These are phyloP conservation scores for Fusarium sublunatum DNA, from an alignment of 2,329 filamentous ascomycete species.

Conservation along the genomic window DNA sequence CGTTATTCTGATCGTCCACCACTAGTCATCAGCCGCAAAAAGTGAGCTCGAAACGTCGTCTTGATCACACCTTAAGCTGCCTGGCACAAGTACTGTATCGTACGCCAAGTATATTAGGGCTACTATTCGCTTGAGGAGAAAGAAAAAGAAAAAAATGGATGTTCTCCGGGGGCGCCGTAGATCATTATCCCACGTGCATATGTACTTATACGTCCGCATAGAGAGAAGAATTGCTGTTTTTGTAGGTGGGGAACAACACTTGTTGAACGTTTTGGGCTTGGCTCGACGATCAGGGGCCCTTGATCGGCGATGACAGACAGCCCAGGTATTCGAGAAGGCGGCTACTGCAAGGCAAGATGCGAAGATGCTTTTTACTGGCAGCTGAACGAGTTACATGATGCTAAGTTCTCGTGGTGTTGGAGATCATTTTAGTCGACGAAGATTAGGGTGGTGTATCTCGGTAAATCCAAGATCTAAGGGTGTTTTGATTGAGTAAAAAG, in stretches of 20 bases:
- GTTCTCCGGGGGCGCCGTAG: conserved; percentile 15
- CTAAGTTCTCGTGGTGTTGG: conserved; percentile 4
- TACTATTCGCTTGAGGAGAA: no score
- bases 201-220: background rate
- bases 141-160: conserved; percentile 3
- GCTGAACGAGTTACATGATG: conserved; percentile 7
- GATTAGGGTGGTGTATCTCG: conserved; percentile 8
- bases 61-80: background rate
- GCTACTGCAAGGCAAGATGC: conserved; percentile 28
- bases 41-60: conserved; percentile 8
- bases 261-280: conserved; percentile 29
- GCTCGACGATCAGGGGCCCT: conserved; percentile 31
- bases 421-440: conserved; percentile 6
- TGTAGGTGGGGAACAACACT: conserved; percentile 21
- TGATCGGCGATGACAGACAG: conserved; percentile 25
- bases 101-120: no score
- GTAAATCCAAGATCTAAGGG: conserved; percentile 15
- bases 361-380: conserved; percentile 13
- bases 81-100: no score
- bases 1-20: conserved; percentile 28
- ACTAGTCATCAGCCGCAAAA: conserved; percentile 30
- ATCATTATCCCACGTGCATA: conserved; percentile 16
- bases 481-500: background rate
- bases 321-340: conserved; percentile 20
- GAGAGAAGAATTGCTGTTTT: conserved; percentile 7